phyloP scores from a whole-genome alignment of 2,329 filamentous ascomycete genomes.

The Pestalotiopsis fici region DNA sequence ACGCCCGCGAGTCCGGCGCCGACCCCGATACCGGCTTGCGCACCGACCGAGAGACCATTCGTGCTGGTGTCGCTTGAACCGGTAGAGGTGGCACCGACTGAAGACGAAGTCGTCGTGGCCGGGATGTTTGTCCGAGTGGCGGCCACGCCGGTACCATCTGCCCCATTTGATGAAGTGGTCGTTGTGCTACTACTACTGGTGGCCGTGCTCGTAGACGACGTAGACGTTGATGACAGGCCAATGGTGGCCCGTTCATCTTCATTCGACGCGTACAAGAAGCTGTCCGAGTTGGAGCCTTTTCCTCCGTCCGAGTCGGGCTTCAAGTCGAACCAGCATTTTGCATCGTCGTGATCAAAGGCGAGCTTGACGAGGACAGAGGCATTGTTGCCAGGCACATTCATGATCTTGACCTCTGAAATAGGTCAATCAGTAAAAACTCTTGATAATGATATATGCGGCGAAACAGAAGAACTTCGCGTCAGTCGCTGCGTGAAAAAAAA shows the following conservation, averaged over 20 bases:
- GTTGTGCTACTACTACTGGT: not conserved
- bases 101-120: not conserved
- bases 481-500: too few relatives aligned
- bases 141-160: not conserved
- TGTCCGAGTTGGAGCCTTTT: constrained; percentile 5
- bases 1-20: constrained; percentile 10
- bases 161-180: not conserved
- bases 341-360: constrained; percentile 3
- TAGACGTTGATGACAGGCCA: not conserved
- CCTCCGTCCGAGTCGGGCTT: not conserved
- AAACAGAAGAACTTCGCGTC: too few relatives aligned
- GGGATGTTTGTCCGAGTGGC: not conserved
- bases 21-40: constrained; percentile 14
- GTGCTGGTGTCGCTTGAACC: not conserved
- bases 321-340: constrained; percentile 14
- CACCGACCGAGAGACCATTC: constrained; percentile 4
- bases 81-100: not conserved
- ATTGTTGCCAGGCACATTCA: constrained; percentile 7
- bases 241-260: constrained; percentile 5
- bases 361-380: constrained; percentile 7
- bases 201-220: not conserved
- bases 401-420: not conserved
- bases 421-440: not conserved
- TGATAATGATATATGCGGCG: too few relatives aligned
- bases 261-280: not conserved